These are phyloP conservation scores for Podaxis sp. DNA, from an alignment of 768 basidiomycete genomes.

Conservation along the genomic window DNA sequence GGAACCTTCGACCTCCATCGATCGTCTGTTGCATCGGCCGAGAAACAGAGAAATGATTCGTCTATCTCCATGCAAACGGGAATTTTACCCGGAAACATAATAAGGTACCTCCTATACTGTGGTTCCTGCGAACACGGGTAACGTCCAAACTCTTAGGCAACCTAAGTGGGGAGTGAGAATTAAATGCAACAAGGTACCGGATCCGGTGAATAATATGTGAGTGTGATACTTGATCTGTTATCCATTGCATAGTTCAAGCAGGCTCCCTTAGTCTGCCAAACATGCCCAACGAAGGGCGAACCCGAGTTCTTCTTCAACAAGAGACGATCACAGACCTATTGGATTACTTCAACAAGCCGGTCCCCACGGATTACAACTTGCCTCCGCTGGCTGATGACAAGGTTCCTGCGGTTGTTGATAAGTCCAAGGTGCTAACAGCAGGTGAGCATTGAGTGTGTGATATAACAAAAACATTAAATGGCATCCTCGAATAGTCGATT, in stretches of 20 bases:
- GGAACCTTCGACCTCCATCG: slow-evolving; percentile 33
- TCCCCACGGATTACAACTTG: slow-evolving; percentile 20
- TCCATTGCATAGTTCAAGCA: not conserved
- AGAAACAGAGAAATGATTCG: slow-evolving; percentile 5
- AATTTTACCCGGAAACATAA: not conserved
- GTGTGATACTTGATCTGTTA: slow-evolving; percentile 11
- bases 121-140: slow-evolving; percentile 20
- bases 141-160: slow-evolving; percentile 23
- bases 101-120: slow-evolving; percentile 26
- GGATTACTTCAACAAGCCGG: slow-evolving; percentile 28
- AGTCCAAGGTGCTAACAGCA: slow-evolving; percentile 23
- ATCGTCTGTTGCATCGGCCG: slow-evolving; percentile 19
- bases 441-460: slow-evolving; percentile 4
- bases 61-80: not conserved
- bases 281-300: slow-evolving; percentile 12
- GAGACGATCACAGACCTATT: slow-evolving; percentile 32
- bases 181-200: slow-evolving; percentile 32
- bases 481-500: slow-evolving; percentile 25
- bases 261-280: slow-evolving; percentile 7
- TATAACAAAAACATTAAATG: not conserved
- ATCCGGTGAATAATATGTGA: slow-evolving; percentile 30
- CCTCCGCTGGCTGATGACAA: not conserved
- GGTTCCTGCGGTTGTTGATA: slow-evolving; percentile 23
- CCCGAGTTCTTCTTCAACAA: slow-evolving; percentile 36
- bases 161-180: slow-evolving; percentile 42